Evolutionary conservation across 441 rosid species (phyloP).

Genomic region (Euphorbia celastroides): DNA sequence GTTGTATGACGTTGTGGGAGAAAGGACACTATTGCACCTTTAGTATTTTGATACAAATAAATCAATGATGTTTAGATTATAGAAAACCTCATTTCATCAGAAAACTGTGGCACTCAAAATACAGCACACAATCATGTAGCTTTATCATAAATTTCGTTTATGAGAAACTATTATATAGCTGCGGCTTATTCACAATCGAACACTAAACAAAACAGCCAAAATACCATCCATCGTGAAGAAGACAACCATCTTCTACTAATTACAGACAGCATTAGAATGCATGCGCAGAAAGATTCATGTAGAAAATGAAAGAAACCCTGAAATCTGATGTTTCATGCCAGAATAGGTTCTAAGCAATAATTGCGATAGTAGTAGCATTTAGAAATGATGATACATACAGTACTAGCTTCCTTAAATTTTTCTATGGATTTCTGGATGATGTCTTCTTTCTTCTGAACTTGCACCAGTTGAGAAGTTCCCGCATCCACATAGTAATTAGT

Average conservation of each 20-base stretch:
- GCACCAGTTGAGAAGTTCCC: slow-evolving; percentile 44
- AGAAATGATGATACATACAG: slow-evolving; percentile 41
- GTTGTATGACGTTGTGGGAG: neutral
- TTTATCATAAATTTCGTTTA: neutral
- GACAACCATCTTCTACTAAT: neutral
- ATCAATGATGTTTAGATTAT: neutral
- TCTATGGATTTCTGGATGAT: slow-evolving; percentile 72
- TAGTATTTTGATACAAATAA: neutral
- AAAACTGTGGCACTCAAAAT: neutral
- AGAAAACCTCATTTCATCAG: neutral
- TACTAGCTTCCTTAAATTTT: slow-evolving; percentile 80
- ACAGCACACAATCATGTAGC: neutral
- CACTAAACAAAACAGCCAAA: neutral
- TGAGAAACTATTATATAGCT: neutral
- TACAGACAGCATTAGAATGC: neutral
- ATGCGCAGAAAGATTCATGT: neutral
- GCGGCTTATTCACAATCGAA: neutral
- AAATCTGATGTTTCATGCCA: neutral
- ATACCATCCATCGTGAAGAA: neutral
- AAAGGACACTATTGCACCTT: neutral
- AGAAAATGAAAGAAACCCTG: neutral
- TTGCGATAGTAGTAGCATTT: neutral
- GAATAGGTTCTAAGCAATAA: slow-evolving; percentile 6
- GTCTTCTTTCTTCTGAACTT: slow-evolving; percentile 56
- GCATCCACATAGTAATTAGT: slow-evolving; percentile 28